Percentiles rank a stretch among this genome's conserved stretches.
These are phyloP conservation scores for Diaporthe batatas DNA, from an alignment of 2,329 filamentous ascomycete species.

Conservation along the genomic window DNA sequence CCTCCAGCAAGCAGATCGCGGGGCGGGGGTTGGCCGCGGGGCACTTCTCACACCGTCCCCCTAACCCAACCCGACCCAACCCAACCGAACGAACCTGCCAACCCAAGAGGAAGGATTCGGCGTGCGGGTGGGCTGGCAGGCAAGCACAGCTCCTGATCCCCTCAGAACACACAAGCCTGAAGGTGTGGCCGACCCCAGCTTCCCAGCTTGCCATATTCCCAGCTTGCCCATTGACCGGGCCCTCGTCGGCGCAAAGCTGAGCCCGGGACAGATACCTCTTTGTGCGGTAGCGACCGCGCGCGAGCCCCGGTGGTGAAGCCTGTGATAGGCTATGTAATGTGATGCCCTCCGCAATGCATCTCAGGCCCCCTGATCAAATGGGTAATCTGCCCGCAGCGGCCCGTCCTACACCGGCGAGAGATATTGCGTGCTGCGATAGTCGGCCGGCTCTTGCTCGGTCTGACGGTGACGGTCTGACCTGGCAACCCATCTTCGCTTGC, in stretches of 20 bases:
- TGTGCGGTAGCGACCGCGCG: slow-evolving; percentile 18
- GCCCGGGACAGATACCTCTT: slow-evolving; percentile 24
- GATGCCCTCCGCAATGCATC: slow-evolving; percentile 17
- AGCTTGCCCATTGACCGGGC: background rate
- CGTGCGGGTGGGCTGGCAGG: background rate
- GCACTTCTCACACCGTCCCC: background rate
- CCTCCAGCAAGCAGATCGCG: slow-evolving; percentile 16
- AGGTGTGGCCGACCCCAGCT: background rate
- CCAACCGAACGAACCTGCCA: too few relatives aligned
- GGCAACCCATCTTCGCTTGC: background rate
- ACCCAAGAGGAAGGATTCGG: background rate
- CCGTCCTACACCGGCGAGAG: slow-evolving; percentile 13
- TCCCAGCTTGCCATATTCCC: background rate
- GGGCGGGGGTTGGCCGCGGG: slow-evolving; percentile 30
- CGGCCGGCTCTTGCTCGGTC: slow-evolving; percentile 30
- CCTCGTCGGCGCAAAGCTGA: slow-evolving; percentile 24
- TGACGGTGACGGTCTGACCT: slow-evolving; percentile 6
- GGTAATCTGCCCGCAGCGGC: slow-evolving; percentile 23
- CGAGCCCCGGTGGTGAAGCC: slow-evolving; percentile 13
- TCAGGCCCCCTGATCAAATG: slow-evolving; percentile 12
- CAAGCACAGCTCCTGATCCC: background rate
- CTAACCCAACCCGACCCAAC: background rate
- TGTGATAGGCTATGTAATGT: slow-evolving; percentile 26
- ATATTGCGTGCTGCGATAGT: slow-evolving; percentile 19
- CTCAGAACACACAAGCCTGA: background rate